Evolutionary conservation across 305 asterid genomes (phyloP).

Genomic region (Fraxinus ornus): DNA sequence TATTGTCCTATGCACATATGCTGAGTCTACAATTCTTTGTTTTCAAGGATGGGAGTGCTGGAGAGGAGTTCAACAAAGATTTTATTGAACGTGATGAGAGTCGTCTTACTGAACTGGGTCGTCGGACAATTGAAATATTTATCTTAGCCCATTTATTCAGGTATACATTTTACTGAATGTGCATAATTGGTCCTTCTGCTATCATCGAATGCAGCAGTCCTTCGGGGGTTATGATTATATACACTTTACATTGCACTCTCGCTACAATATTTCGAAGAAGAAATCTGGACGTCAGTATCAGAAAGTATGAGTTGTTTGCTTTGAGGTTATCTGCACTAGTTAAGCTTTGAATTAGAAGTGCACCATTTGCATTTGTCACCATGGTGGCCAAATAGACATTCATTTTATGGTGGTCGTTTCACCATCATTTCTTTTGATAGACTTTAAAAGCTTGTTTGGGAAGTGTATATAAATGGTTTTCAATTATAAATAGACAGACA

Average conservation of each 20-base stretch:
- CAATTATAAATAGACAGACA: background rate
- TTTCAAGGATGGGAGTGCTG: slow-evolving; percentile 73
- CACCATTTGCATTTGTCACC: background rate
- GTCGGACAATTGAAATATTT: slow-evolving; percentile 43
- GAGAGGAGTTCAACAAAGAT: slow-evolving; percentile 83
- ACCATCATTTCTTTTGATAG: background rate
- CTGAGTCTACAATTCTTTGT: slow-evolving; percentile 17
- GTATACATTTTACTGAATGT: slow-evolving; percentile 32
- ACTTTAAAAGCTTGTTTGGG: background rate
- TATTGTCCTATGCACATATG: background rate
- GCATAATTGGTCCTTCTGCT: background rate
- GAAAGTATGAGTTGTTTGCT: background rate
- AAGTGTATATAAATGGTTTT: background rate
- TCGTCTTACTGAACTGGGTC: slow-evolving; percentile 5
- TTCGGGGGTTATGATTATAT: slow-evolving; percentile 36
- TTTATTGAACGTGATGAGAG: slow-evolving; percentile 56
- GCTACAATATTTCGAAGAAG: background rate
- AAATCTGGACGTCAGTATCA: background rate
- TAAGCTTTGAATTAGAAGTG: slow-evolving; percentile 52
- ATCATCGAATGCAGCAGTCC: background rate
- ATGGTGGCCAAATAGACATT: background rate
- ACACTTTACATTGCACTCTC: background rate
- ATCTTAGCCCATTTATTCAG: slow-evolving; percentile 84
- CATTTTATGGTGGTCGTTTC: background rate
- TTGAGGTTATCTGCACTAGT: slow-evolving; percentile 10